Evolutionary conservation across 2,329 filamentous ascomycete species (phyloP), one percentile per base, ranked within the genome.

Genomic region (Calonectria pseudoturangicola): DNA sequence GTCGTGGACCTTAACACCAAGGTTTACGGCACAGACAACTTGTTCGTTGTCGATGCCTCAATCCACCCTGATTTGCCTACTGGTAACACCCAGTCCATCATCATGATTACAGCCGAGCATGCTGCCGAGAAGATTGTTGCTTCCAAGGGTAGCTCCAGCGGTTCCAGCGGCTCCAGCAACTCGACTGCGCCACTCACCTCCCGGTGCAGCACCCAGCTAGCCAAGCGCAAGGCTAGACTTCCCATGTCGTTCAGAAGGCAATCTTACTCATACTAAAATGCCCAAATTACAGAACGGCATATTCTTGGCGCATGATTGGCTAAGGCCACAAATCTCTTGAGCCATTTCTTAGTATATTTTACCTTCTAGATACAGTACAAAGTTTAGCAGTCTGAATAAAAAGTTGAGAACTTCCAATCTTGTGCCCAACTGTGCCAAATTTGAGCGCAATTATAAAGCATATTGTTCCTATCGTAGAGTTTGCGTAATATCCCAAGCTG

Each of bases 41-140:
- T 92, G 58, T 91, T 91, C 77, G 88, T 92, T 15, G 88, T 92
- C 3, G 91, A 92, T 73, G 90, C 89, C 0, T 88, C 88, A 27
- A 90, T 93, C 74, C 91, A 92, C 83, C 91, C 92, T 0, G 91
- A 81, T 51, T 21, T 80, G 43, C 78, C 79, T 2, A 80, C 79
- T 0, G 79, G 78, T 5, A 80, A 80, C 74, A 80, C 79, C 1
- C 78, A 80, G 72, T 73, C 78, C 3, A 80, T 80, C 51, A 80
- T 80, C 60, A 80, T 80, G 78, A 74, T 80, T 8, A 77, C 75
- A 2, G 78, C 78, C 0, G 78, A 80, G 70, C 78, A 80, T 43
- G 78, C 78, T 1, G 78, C 78, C 1, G 62, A 76, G 70, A 80
- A 80, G 78, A 80, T 80, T 58, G 72, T 68, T 0, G 73, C 73